phyloP scores from a whole-genome alignment of 2,329 filamentous ascomycete genomes.

The Reticulascus tulasneorum region DNA sequence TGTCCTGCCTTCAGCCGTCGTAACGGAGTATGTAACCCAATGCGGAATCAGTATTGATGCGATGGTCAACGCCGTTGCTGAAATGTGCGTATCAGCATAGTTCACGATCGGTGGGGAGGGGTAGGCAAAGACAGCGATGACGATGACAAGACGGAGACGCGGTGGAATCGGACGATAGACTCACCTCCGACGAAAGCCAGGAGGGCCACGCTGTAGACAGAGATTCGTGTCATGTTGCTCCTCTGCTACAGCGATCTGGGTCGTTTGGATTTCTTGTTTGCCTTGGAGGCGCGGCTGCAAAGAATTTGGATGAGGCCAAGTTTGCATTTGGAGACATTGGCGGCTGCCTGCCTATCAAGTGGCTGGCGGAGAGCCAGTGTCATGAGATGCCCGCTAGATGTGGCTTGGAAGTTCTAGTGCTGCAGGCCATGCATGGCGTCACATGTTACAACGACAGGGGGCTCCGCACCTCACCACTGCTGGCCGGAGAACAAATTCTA shows the following conservation, averaged over 20 bases:
- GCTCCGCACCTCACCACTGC: no score
- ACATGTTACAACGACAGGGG: no score
- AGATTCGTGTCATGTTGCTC: conserved; percentile 36
- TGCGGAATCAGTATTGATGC: conserved; percentile 64
- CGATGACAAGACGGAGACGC: conserved; percentile 10
- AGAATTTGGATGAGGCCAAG: conserved; percentile 2
- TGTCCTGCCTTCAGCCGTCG: conserved; percentile 40
- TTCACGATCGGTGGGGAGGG: not conserved
- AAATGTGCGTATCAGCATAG: not conserved
- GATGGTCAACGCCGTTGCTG: conserved; percentile 69
- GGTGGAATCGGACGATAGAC: conserved; percentile 18
- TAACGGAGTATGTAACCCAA: conserved; percentile 65
- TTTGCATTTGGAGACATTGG: no score
- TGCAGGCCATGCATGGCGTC: no score
- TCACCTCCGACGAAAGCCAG: conserved; percentile 39
- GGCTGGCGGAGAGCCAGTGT: no score
- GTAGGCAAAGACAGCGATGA: conserved; percentile 4
- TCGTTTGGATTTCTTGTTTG: no score
- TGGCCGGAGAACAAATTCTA: no score
- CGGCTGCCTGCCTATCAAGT: no score
- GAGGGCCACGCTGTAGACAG: conserved; percentile 38
- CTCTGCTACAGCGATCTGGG: no score
- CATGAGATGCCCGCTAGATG: no score
- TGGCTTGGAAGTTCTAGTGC: no score
- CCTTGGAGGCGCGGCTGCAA: no score